These are phyloP conservation scores for Aspergillus aculeatinus DNA, from an alignment of 2,329 filamentous ascomycete species.

Conservation along the genomic window DNA sequence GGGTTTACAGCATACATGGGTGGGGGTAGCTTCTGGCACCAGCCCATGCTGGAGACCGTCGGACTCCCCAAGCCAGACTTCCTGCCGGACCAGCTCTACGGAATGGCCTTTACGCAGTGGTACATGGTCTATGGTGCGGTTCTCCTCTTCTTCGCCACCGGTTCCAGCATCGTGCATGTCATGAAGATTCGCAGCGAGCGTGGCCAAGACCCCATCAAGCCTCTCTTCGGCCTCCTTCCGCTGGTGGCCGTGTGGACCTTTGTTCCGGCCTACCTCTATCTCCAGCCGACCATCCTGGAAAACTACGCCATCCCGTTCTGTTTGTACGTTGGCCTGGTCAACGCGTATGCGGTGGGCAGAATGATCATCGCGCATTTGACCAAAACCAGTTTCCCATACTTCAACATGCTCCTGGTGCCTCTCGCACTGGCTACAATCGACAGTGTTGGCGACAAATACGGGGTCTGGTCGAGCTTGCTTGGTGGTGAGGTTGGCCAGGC, in stretches of 20 bases:
- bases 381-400: slow-evolving; percentile 83
- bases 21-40: slow-evolving; percentile 90
- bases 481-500: slow-evolving; percentile 82
- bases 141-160: slow-evolving; percentile 80
- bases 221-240: slow-evolving; percentile 79
- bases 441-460: slow-evolving; percentile 69
- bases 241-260: slow-evolving; percentile 77
- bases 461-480: slow-evolving; percentile 70
- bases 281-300: slow-evolving; percentile 80
- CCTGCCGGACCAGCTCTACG: slow-evolving; percentile 70
- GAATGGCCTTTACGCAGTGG: slow-evolving; percentile 85
- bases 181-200: slow-evolving; percentile 74
- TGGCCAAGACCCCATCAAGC: slow-evolving; percentile 62
- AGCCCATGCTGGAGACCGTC: slow-evolving; percentile 70
- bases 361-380: slow-evolving; percentile 95
- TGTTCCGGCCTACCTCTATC: slow-evolving; percentile 73
- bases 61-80: slow-evolving; percentile 63
- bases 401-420: slow-evolving; percentile 79
- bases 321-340: slow-evolving; percentile 83
- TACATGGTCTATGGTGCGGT: slow-evolving; percentile 83
- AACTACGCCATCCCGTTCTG: slow-evolving; percentile 85
- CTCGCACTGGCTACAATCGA: slow-evolving; percentile 77
- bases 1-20: slow-evolving; percentile 79
- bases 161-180: slow-evolving; percentile 73
- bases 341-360: slow-evolving; percentile 91